phyloP scores from a whole-genome alignment of 768 basidiomycete genomes.

The Tulasnella calospora region DNA sequence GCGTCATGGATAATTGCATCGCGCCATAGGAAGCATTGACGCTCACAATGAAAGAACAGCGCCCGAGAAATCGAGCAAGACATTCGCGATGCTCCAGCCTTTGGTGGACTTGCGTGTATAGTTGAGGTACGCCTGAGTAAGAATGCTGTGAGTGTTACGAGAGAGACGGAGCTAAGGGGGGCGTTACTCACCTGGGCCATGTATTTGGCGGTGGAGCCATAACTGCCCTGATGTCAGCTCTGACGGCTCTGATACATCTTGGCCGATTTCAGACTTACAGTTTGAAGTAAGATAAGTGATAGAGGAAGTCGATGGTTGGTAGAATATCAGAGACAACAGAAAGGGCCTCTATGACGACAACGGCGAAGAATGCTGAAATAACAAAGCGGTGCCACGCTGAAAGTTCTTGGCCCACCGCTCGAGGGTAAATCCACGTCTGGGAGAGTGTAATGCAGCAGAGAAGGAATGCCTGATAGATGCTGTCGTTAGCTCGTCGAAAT shows the following conservation, averaged over 20 bases:
- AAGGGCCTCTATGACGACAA: slow-evolving; percentile 31
- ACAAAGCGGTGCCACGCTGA: slow-evolving; percentile 30
- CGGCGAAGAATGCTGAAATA: slow-evolving; percentile 30
- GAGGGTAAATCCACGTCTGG: slow-evolving; percentile 38
- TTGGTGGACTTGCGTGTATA: slow-evolving; percentile 36
- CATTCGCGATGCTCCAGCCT: slow-evolving; percentile 35
- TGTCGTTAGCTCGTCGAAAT: slow-evolving; percentile 31
- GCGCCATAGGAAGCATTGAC: neutral
- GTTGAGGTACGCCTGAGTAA: slow-evolving; percentile 35
- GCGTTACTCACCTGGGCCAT: slow-evolving; percentile 37
- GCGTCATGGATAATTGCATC: too few species aligned
- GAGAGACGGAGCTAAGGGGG: neutral
- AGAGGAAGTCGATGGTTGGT: slow-evolving; percentile 33
- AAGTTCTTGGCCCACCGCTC: slow-evolving; percentile 25
- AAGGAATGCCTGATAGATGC: slow-evolving; percentile 30
- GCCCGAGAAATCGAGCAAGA: slow-evolving; percentile 39
- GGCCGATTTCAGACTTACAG: slow-evolving; percentile 27
- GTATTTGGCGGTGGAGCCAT: slow-evolving; percentile 40
- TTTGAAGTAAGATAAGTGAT: slow-evolving; percentile 37
- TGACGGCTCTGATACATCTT: neutral
- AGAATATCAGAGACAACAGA: slow-evolving; percentile 25
- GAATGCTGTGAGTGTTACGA: neutral
- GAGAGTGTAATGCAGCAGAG: slow-evolving; percentile 34
- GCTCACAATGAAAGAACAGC: slow-evolving; percentile 32
- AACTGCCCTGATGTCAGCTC: slow-evolving; percentile 9